Conservation (phyloP, 352 stramenopile genomes). For the Phytopythium ostracodes region DNA sequence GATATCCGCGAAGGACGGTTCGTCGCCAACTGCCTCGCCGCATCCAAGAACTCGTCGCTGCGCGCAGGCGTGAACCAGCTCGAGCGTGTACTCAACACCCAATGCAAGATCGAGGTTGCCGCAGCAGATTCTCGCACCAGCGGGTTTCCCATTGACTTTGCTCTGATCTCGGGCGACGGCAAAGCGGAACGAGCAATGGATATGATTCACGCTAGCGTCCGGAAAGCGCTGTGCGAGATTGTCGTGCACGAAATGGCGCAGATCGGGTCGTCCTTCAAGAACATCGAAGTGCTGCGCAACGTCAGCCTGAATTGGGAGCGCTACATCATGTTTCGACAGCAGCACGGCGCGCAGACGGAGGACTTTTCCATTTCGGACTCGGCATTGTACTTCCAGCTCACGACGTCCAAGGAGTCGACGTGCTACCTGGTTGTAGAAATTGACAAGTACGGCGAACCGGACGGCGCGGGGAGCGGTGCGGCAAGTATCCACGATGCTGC, state of each 20-base stretch:
- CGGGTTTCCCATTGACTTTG: constrained; percentile 55
- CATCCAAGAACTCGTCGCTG: constrained; percentile 54
- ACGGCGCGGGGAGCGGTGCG: constrained; percentile 31
- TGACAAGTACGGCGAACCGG: constrained; percentile 76
- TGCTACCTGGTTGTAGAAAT: constrained; percentile 86
- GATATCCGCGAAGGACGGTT: constrained; percentile 73
- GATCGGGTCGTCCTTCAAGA: constrained; percentile 70
- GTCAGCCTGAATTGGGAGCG: constrained; percentile 83
- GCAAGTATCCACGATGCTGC: constrained; percentile 42
- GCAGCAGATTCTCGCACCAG: constrained; percentile 28
- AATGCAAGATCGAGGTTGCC: constrained; percentile 73
- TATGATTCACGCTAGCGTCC: constrained; percentile 62
- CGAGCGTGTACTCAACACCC: constrained; percentile 68
- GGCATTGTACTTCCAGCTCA: constrained; percentile 81
- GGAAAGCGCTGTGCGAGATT: constrained; percentile 75
- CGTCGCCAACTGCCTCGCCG: constrained; percentile 60
- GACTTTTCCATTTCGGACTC: constrained; percentile 81
- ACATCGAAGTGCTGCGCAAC: constrained; percentile 75
- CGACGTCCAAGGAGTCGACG: constrained; percentile 77
- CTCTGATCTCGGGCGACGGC: constrained; percentile 63
- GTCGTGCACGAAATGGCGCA: constrained; percentile 80
- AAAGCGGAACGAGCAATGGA: constrained; percentile 71
- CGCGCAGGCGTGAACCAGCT: constrained; percentile 51
- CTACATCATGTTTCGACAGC: constrained; percentile 80
- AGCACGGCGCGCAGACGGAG: constrained; percentile 70